Evolutionary conservation across 2,329 filamentous ascomycete genomes (phyloP), one percentile per base, ranked within the genome.

Genomic region (Didymella segeticola): DNA sequence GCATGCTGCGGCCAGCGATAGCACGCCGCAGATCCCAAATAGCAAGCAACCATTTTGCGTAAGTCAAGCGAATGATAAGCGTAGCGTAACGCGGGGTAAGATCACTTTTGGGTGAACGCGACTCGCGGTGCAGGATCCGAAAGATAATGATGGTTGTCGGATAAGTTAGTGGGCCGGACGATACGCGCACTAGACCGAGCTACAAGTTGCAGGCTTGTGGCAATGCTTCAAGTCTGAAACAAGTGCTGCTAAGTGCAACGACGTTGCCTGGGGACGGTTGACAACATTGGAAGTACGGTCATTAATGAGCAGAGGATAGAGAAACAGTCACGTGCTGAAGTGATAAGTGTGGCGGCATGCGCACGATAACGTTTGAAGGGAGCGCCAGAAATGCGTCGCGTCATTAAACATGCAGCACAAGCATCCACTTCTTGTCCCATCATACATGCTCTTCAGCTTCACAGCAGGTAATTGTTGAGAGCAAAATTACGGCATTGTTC

Each of bases 81-180:
- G 22, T 52, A 41, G 41, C 22, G 48, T 27, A 31, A 45, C 41
- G 48, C 48, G 48, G 48, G 48, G 48, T 52, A 52, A n/a, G 2
- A 45, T 8, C 33, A 17, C n/a, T 19, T 22, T 12, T 49, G 5
- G 25, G 25, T 25, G 27, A 23, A 19, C 33, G 29, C 15, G 20
- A 37, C 31, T 38, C 23, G 38, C n/a, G 38, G 47, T 51, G 47
- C 47, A 51, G 11, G 33, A 51, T 45, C 47, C 47, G 47, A 51
- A 42, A 42, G 39, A 43, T 30, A 38, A 38, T 15, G n/a, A 20
- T 10, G 14, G 26, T 26, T 11, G 29, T 43, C 47, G 47, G 47
- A 23, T 43, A n/a, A n/a, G n/a, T n/a, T n/a, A 43, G 47, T 38
- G 31, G 12, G 17, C 30, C 38, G 20, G 12, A 23, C 37, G 17